Conservation (phyloP, 768 basidiomycete genomes). For the Xanthoconium purpureum region DNA sequence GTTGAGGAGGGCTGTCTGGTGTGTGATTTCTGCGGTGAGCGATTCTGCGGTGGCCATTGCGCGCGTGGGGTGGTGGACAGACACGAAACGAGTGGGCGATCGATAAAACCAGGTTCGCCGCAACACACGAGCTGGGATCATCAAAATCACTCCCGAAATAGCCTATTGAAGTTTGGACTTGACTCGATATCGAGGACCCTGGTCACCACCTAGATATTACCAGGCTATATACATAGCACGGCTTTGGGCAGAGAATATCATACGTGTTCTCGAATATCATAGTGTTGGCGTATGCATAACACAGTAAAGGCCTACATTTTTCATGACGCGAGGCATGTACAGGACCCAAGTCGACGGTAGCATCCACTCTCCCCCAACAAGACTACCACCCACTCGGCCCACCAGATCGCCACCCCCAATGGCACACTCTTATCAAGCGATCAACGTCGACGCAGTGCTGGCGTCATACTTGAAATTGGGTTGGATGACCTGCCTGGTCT, state of each 20-base stretch:
- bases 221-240: too few relatives aligned
- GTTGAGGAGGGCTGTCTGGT: constrained; percentile 57
- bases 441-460: constrained; percentile 87
- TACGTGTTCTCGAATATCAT: too few relatives aligned
- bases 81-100: constrained; percentile 25
- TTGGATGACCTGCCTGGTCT: constrained; percentile 95
- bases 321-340: constrained; percentile 7
- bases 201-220: constrained; percentile 20
- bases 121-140: constrained; percentile 16
- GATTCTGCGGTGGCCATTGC: constrained; percentile 42
- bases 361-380: background rate
- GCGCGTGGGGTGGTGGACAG: constrained; percentile 14
- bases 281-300: constrained; percentile 17
- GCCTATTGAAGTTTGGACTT: background rate
- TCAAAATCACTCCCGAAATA: constrained; percentile 13
- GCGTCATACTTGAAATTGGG: constrained; percentile 99
- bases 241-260: too few relatives aligned
- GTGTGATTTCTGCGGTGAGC: constrained; percentile 52
- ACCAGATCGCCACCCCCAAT: background rate
- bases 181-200: constrained; percentile 26
- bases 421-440: constrained; percentile 51
- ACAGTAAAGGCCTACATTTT: constrained; percentile 23
- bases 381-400: background rate
- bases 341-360: background rate
- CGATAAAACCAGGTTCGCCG: constrained; percentile 32